These are phyloP conservation scores for Candida freyschussii DNA, from an alignment of 1,139 yeast species.

Conservation along the genomic window DNA sequence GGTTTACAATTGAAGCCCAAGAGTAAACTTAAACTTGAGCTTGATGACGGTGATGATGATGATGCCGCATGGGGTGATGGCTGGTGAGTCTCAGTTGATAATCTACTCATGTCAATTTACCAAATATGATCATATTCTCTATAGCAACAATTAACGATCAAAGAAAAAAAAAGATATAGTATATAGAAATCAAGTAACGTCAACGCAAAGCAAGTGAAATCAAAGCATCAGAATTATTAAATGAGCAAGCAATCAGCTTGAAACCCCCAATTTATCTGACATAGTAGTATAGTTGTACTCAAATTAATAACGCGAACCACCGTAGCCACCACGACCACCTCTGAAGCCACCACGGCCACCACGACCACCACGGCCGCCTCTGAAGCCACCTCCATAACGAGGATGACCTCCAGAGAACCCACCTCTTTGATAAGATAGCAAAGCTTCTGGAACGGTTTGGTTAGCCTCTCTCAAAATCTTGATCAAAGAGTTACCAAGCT, in stretches of 20 bases:
- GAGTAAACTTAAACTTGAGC: slow-evolving; percentile 20
- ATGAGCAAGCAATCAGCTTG: too few species aligned
- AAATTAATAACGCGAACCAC: too few species aligned
- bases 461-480: slow-evolving; percentile 94
- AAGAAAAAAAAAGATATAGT: too few species aligned
- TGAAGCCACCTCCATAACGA: slow-evolving; percentile 44
- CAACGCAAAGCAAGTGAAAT: too few species aligned
- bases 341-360: slow-evolving; percentile 38
- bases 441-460: slow-evolving; percentile 72
- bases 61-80: slow-evolving; percentile 57
- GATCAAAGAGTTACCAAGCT: slow-evolving; percentile 86
- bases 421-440: slow-evolving; percentile 42
- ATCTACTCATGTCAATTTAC: too few species aligned
- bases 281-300: too few species aligned
- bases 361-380: slow-evolving; percentile 46
- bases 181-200: too few species aligned
- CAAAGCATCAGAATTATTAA: too few species aligned
- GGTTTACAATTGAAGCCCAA: slow-evolving; percentile 24
- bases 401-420: slow-evolving; percentile 57
- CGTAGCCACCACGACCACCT: slow-evolving; percentile 27
- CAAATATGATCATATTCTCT: too few species aligned
- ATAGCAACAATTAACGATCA: too few species aligned
- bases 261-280: too few species aligned
- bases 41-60: slow-evolving; percentile 36
- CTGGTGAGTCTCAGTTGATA: too few species aligned